These are phyloP conservation scores for Globisporangium iwayamae DNA, from an alignment of 352 stramenopile genomes.

Conservation along the genomic window DNA sequence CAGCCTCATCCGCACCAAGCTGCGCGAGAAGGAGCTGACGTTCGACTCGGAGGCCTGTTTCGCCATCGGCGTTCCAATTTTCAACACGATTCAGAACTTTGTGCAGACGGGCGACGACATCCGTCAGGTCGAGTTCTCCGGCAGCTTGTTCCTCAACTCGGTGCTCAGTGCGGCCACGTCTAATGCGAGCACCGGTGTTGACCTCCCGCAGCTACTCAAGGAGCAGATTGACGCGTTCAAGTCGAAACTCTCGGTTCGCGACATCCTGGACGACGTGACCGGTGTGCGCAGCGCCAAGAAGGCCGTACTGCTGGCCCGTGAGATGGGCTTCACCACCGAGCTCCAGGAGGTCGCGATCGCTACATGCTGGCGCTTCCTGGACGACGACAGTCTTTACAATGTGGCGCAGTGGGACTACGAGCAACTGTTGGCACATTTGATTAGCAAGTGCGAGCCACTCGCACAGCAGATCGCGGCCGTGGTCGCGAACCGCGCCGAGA, in stretches of 20 bases:
- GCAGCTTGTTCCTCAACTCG: constrained; percentile 85
- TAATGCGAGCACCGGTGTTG: constrained; percentile 21
- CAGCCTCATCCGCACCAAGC: constrained; percentile 61
- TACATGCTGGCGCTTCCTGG: constrained; percentile 36
- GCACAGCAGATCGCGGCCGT: constrained; percentile 34
- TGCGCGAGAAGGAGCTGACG: constrained; percentile 84
- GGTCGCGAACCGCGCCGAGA: constrained; percentile 21
- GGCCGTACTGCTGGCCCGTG: constrained; percentile 90
- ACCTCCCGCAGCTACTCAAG: constrained; percentile 68
- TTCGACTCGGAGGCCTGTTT: constrained; percentile 84
- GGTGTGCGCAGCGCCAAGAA: constrained; percentile 88
- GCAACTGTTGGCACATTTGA: constrained; percentile 50
- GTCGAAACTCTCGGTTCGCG: constrained; percentile 44
- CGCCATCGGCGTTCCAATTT: constrained; percentile 87
- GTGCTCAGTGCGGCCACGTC: constrained; percentile 53
- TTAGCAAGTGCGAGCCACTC: constrained; percentile 35
- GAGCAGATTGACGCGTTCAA: constrained; percentile 56
- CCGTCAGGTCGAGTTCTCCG: constrained; percentile 86
- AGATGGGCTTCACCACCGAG: constrained; percentile 86
- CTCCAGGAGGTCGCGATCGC: constrained; percentile 64
- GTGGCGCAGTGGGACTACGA: constrained; percentile 52
- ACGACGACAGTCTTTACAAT: constrained; percentile 21
- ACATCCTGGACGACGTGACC: constrained; percentile 92
- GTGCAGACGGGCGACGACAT: constrained; percentile 92
- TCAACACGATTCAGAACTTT: constrained; percentile 92